A percentile compares a stretch with the other conserved stretches of the same genome.
phyloP scores from a whole-genome alignment of 352 stramenopile species.

The Pythium apleroticum region DNA sequence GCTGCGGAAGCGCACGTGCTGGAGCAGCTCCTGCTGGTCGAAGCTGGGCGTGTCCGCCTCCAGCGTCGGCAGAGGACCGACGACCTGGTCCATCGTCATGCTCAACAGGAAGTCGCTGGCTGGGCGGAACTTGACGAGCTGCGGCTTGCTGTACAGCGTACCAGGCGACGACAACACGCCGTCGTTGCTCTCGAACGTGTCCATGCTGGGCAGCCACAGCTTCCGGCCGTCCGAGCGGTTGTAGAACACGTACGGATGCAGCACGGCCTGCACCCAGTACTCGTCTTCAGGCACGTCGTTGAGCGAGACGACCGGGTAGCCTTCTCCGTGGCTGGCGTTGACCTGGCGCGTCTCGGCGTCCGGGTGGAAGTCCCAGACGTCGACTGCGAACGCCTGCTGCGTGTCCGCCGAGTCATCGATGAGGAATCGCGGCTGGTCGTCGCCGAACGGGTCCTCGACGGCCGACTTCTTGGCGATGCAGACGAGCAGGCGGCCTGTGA shows the following conservation, averaged over 20 bases:
- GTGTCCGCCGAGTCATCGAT: conserved; percentile 45
- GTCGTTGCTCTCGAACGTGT: conserved; percentile 55
- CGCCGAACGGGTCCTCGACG: conserved; percentile 41
- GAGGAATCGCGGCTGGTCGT: conserved; percentile 60
- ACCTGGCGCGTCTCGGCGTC: conserved; percentile 40
- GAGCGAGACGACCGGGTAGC: conserved; percentile 48
- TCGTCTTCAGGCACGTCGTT: conserved; percentile 44
- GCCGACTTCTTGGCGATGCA: conserved; percentile 52
- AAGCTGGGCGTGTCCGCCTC: conserved; percentile 18
- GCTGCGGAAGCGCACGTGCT: conserved; percentile 68
- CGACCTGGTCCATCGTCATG: conserved; percentile 53
- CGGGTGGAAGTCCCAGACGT: conserved; percentile 52
- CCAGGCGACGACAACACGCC: conserved; percentile 57
- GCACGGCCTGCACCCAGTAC: conserved; percentile 65
- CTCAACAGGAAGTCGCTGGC: conserved; percentile 33
- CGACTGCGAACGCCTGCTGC: conserved; percentile 61
- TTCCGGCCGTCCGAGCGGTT: conserved; percentile 52
- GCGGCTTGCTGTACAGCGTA: conserved; percentile 55
- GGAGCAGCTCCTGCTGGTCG: conserved; percentile 53
- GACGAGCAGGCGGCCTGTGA: conserved; percentile 60
- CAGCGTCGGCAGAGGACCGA: conserved; percentile 35
- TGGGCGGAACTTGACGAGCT: conserved; percentile 44
- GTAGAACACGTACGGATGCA: conserved; percentile 66
- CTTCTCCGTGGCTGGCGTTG: conserved; percentile 41
- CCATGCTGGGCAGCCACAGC: conserved; percentile 50